Base-by-base conservation (phyloP, 1,284 basidiomycete species). In the Irpex sp. region DNA sequence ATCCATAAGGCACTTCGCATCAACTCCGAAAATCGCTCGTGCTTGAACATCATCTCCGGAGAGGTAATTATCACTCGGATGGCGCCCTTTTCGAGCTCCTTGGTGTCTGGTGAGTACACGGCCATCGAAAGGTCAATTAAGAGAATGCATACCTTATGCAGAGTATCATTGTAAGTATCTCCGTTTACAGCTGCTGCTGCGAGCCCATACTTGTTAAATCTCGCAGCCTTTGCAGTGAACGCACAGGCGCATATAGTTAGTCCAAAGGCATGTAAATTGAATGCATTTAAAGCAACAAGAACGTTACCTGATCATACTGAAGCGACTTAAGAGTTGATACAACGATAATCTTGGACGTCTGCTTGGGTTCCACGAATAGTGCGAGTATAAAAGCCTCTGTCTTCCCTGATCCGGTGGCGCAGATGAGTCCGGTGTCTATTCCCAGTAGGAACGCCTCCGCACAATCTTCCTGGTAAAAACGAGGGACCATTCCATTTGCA, bases 1-100 rank as follows among this genome's bases (percentile, higher is more conserved):
- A 69, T 57, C 55, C 75, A 74, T 2, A 54, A 59, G 0, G 68
- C 61, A 11, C 54, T 61, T 4, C 62, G 64, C 3, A 78, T 60
- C 1, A 70, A 49, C 6, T 63, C 57, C 0, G 70, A 71, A 61
- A 78, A 77, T 15, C 54, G 38, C 2, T 2, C 9, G 38, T 44
- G 38, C 38, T 44, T 44, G 38, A 44, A 44, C 9, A 44, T 44
- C 38, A 44, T 44, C 38, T 44, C 38, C 15, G 38, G 38, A 15
- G 38, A 44, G 1, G 38, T 44, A 2, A 44, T 8, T 1, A 44
- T 44, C 1, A 4, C 38, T 2, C 38, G 38, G 15, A 44, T 44
- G 2, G 1, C 9, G 1, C 38, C 38, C 9, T 15, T 44, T 4
- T 44, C 38, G 38, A 40, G 38, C 5, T 40, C 38, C 38, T 40